Base-by-base conservation (phyloP, 1,139 yeast species). In the Suhomyces panamericanus region DNA sequence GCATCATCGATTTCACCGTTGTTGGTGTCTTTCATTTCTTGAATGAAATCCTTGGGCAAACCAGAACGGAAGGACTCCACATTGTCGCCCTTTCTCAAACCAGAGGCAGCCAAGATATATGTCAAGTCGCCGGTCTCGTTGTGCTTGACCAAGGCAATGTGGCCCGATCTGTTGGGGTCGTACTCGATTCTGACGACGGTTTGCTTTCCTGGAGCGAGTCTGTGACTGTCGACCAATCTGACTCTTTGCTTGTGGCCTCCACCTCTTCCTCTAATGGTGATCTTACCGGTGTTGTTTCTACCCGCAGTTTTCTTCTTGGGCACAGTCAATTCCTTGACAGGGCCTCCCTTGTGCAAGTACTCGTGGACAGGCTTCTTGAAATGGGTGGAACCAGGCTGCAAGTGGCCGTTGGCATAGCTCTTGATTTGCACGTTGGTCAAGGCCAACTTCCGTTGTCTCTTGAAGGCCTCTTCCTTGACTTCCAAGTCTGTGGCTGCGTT, bases 121-220 rank as follows among this genome's bases (percentile, higher is more conserved):
- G 93, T 78, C 50, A 84, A 69, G 49, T 79, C 74, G 3, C 81
- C 83, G 0, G 93, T 77, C 32, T 69, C 77, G 46, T 74, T 67
- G 63, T 87, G 85, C 63, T 84, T 78, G 39, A 95, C 60, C 50
- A 93, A 71, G 1, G 99, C 99, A 64, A 93, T 86, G 67, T 93
- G 99, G 6, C 95, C 88, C 6, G 95, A 80, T 73, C 99, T 80
- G 60, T 88, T 88, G 38, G 99, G 99, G 67, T 93, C 99, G 62
- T 90, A 89, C 67, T 93, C 99, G 48, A 93, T 88, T 61, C 99
- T 77, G 47, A 84, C 71, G 17, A 93, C 98, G 17, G 80, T 77
- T 56, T 89, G 95, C 43, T 77, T 78, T 20, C 98, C 99, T 1
- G 82, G 67, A 3, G 64, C 77, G 38, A 66, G 61, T 59, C 99